Evolutionary conservation across 257 asterid genomes (phyloP).

Genomic region (Penstemon eatonii): DNA sequence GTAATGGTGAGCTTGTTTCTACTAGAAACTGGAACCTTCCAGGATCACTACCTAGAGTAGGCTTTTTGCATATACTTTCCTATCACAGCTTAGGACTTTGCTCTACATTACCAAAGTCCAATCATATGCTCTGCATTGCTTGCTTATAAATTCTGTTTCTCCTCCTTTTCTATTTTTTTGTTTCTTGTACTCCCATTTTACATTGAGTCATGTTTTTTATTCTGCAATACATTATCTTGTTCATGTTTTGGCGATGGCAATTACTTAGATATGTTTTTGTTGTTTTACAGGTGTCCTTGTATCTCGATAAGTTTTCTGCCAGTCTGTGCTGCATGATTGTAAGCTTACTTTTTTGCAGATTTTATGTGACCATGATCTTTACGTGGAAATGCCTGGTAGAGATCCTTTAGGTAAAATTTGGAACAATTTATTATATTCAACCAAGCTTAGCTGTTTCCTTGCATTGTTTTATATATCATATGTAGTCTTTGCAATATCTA

Average conservation of each 20-base stretch:
- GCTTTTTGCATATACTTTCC: neutral
- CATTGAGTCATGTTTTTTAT: conserved; percentile 8
- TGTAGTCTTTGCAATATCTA: neutral
- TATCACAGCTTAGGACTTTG: conserved; percentile 11
- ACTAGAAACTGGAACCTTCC: neutral
- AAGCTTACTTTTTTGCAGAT: conserved; percentile 94
- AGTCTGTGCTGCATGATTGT: conserved; percentile 91
- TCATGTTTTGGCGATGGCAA: conserved; percentile 11
- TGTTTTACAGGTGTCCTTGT: conserved; percentile 82
- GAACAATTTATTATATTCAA: conserved; percentile 8
- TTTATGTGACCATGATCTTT: conserved; percentile 96
- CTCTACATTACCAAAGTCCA: neutral
- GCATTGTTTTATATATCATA: conserved; percentile 15
- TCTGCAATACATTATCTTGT: conserved; percentile 4
- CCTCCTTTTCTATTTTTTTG: neutral
- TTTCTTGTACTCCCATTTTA: conserved; percentile 8
- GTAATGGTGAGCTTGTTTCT: conserved; percentile 9
- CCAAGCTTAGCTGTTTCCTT: conserved; percentile 23
- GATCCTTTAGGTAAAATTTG: conserved; percentile 88
- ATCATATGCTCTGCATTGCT: neutral
- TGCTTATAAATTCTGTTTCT: neutral
- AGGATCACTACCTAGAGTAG: neutral
- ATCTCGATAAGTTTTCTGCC: conserved; percentile 97
- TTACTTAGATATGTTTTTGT: conserved; percentile 16
- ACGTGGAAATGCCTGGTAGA: conserved; percentile 99